Evolutionary conservation across 2,329 filamentous ascomycete species (phyloP), one percentile per base, ranked within the genome.

Genomic region (Leptosphaerulina australis): DNA sequence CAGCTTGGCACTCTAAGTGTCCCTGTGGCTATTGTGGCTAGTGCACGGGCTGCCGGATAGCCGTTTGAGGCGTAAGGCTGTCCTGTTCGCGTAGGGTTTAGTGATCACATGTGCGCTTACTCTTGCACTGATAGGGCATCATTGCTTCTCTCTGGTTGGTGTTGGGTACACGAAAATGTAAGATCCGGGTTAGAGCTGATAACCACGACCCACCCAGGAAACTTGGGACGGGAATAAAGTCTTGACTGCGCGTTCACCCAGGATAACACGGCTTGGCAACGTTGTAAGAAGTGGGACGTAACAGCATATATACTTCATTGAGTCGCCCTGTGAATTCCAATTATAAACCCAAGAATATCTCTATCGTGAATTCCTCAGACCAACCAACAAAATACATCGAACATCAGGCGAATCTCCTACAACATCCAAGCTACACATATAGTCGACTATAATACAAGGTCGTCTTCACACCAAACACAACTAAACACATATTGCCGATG

Each of bases 1-100:
- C 51, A 46, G 55, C 56, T 48, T 58, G 46, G 41, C 48, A 47
- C 38, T 22, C 33, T 17, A 40, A 24, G 25, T 29, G 51, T 24
- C 26, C 37, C 36, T 63, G 61, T 64, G 61, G 61, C 61, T 56
- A 45, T 15, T 52, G 60, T 63, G 59, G 60, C 59, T 62, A 50
- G 56, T 61, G 61, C 63, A 66, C 63, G 56, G 56, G 35, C 58
- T 54, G 36, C 49, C 59, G 59, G 6, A 49, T 53, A 45, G 34
- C 51, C 52, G 49, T 43, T 41, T 56, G 53, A 50, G 55, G 53
- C 54, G 57, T 56, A 62, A 66, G 61, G 61, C 61, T 60, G 53
- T 58, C 56, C 50, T 46, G 37, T 25, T 52, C 34, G 37, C 25
- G 43, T 36, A 45, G 34, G 53, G 26, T 45, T 34, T 47, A 47